Conservation (phyloP, 768 basidiomycete species). For the Paxillus involutus region DNA sequence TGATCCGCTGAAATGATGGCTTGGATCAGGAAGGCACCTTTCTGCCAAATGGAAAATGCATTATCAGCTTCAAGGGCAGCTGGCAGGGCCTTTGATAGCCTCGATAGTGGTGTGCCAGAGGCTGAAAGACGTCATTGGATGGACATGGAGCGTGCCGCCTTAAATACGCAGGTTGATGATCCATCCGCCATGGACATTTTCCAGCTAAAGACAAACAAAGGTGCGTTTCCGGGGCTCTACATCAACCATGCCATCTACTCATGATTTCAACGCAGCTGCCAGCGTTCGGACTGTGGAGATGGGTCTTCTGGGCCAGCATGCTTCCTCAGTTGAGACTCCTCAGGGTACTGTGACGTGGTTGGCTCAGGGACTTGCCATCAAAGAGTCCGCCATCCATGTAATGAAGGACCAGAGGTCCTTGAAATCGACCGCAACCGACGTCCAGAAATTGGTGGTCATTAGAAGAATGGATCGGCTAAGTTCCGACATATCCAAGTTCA, state of each 20-base stretch:
- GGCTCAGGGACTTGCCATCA: not conserved
- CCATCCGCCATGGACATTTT: constrained; percentile 2
- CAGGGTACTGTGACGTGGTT: not conserved
- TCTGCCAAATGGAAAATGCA: not conserved
- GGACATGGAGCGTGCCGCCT: not conserved
- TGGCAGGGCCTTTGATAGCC: not conserved
- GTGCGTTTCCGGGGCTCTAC: not conserved
- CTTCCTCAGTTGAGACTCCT: too few species aligned
- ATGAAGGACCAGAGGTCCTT: not conserved
- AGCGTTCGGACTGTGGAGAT: not conserved
- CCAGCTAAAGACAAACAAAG: constrained; percentile 3
- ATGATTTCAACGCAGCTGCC: too few species aligned
- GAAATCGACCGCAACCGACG: not conserved
- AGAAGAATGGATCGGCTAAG: not conserved
- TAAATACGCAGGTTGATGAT: not conserved
- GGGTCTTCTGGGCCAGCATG: not conserved
- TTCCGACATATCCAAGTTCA: not conserved
- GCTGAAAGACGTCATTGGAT: not conserved
- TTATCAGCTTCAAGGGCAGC: too few species aligned
- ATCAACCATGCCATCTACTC: too few species aligned
- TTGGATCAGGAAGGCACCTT: not conserved
- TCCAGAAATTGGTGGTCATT: not conserved
- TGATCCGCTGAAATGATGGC: not conserved
- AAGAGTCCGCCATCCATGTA: not conserved
- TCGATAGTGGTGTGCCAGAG: not conserved